Conservation (phyloP, 257 asterid genomes). For the Primulina eburnea region DNA sequence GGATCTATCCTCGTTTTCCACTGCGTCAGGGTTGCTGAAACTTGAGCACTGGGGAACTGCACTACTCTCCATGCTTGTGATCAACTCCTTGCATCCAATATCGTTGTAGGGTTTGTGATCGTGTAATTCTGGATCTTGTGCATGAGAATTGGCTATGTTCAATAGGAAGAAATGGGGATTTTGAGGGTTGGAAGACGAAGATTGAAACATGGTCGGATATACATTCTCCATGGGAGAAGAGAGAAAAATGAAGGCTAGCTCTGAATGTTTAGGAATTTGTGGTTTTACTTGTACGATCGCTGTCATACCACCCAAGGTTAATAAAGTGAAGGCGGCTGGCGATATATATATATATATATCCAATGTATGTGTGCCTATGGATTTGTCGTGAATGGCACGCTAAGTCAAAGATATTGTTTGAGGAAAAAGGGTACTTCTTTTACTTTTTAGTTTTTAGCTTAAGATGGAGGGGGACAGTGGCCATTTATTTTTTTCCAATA, state of each 20-base stretch:
- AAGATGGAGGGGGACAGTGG: too few relatives aligned
- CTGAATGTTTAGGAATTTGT: background rate
- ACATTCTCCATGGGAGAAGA: background rate
- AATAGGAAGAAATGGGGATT: background rate
- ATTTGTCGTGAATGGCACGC: background rate
- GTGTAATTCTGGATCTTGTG: conserved; percentile 12
- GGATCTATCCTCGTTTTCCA: conserved; percentile 1
- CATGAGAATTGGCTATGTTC: background rate
- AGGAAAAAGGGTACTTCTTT: too few relatives aligned
- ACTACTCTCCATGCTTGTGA: background rate
- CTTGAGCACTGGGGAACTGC: background rate
- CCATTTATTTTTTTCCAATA: too few relatives aligned
- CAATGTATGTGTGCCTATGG: background rate
- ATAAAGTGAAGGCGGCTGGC: background rate
- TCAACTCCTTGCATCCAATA: conserved; percentile 15
- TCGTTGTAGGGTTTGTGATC: conserved; percentile 6
- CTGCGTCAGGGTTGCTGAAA: background rate
- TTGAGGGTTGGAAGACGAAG: background rate
- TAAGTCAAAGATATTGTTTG: too few relatives aligned
- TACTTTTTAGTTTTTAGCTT: too few relatives aligned
- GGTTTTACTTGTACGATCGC: background rate
- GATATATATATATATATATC: too few relatives aligned
- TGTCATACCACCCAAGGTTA: background rate
- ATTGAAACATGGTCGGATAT: background rate
- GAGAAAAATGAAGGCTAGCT: background rate